phyloP scores from a whole-genome alignment of 371 early-diverging fungal species.

The Rhizopus arrhizus region DNA sequence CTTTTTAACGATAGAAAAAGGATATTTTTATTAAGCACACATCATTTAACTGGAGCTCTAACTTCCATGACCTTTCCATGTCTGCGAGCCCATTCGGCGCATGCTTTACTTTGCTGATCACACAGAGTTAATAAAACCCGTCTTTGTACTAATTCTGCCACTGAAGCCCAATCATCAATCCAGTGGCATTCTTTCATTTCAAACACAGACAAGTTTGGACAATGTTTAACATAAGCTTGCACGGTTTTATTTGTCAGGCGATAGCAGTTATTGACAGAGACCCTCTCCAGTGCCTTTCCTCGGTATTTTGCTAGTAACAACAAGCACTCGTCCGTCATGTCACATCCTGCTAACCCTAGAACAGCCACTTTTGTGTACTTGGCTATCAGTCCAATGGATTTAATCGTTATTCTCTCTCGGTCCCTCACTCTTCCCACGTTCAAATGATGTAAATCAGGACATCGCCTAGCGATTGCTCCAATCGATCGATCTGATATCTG shows the following conservation, averaged over 20 bases:
- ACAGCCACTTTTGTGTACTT: conserved; percentile 53
- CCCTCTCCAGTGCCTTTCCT: conserved; percentile 48
- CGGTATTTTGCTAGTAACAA: conserved; percentile 50
- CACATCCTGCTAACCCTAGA: conserved; percentile 62
- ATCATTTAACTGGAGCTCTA: conserved; percentile 44
- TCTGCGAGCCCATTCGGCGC: conserved; percentile 44
- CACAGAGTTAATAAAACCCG: conserved; percentile 48
- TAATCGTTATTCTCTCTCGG: conserved; percentile 50
- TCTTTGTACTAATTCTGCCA: conserved; percentile 42
- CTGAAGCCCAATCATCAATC: conserved; percentile 47
- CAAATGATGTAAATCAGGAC: conserved; percentile 52
- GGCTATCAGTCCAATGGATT: conserved; percentile 55
- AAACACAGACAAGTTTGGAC: conserved; percentile 58
- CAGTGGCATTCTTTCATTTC: conserved; percentile 63
- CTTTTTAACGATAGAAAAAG: not conserved
- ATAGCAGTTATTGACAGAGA: conserved; percentile 62
- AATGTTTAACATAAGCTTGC: conserved; percentile 47
- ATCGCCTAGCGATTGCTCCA: conserved; percentile 45
- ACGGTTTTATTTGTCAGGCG: conserved; percentile 54
- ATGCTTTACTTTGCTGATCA: conserved; percentile 49
- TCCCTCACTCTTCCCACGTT: conserved; percentile 63
- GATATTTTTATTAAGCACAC: not conserved
- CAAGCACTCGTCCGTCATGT: conserved; percentile 59
- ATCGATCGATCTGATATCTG: conserved; percentile 56
- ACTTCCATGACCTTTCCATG: conserved; percentile 36